Evolutionary conservation across 2,329 filamentous ascomycete genomes (phyloP).

Genomic region (Epichloe bromicola): DNA sequence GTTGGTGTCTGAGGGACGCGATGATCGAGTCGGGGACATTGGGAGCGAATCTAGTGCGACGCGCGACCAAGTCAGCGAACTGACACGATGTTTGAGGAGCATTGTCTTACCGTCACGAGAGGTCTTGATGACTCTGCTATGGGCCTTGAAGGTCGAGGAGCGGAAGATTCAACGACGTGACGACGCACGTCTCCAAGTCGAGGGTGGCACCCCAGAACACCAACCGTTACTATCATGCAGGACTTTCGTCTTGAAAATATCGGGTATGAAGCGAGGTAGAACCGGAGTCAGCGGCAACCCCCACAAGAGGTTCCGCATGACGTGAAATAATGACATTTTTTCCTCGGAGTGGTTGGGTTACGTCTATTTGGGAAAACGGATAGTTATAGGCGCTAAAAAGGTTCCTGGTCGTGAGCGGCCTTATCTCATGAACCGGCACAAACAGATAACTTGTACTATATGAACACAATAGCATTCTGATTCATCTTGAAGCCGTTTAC

Average conservation of each 20-base stretch:
- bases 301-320: conserved; percentile 11
- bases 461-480: not conserved
- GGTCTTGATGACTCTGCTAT: conserved; percentile 34
- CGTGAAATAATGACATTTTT: conserved; percentile 7
- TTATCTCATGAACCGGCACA: not conserved
- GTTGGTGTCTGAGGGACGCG: conserved; percentile 49
- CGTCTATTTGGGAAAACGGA: conserved; percentile 3
- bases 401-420: conserved; percentile 2
- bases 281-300: conserved; percentile 6
- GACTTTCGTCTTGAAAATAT: conserved; percentile 13
- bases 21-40: conserved; percentile 30
- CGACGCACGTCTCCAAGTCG: conserved; percentile 11
- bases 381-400: conserved; percentile 6
- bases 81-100: conserved; percentile 24
- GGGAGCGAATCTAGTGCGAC: conserved; percentile 20
- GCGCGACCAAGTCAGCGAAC: conserved; percentile 24
- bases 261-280: conserved; percentile 11
- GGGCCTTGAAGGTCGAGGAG: conserved; percentile 31
- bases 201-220: conserved; percentile 14
- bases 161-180: conserved; percentile 18
- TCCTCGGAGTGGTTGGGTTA: conserved; percentile 8
- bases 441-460: not conserved
- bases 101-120: conserved; percentile 33
- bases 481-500: not conserved
- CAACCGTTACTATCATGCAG: conserved; percentile 9